These are phyloP conservation scores for Thermomucor indicae-seudaticae DNA, from an alignment of 371 early-diverging fungal genomes.

Conservation along the genomic window DNA sequence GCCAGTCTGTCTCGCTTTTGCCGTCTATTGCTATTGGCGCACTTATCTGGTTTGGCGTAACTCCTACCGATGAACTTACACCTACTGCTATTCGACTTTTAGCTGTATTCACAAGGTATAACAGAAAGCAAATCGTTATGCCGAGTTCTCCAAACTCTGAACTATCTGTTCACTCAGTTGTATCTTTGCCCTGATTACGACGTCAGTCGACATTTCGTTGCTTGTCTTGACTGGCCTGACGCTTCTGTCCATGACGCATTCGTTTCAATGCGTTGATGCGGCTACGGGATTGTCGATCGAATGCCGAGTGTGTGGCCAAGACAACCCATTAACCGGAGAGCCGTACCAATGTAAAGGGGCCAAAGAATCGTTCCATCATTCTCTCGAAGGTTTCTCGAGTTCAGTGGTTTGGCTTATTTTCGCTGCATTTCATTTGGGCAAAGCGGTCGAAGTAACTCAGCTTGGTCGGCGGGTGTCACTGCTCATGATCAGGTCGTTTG, in stretches of 20 bases:
- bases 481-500: constrained; percentile 48
- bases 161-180: too few relatives aligned
- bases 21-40: constrained; percentile 33
- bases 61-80: constrained; percentile 33
- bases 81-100: constrained; percentile 38
- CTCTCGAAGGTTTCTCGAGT: constrained; percentile 57
- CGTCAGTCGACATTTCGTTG: constrained; percentile 53
- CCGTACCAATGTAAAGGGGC: constrained; percentile 51
- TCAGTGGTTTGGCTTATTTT: constrained; percentile 68
- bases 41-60: constrained; percentile 36
- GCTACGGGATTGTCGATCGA: constrained; percentile 43
- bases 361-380: constrained; percentile 52
- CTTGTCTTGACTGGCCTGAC: constrained; percentile 51
- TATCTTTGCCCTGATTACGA: constrained; percentile 57
- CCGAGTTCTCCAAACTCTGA: too few relatives aligned
- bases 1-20: constrained; percentile 8
- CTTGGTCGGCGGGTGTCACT: constrained; percentile 59
- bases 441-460: constrained; percentile 56
- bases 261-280: constrained; percentile 53
- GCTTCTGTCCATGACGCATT: constrained; percentile 48
- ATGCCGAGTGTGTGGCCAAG: constrained; percentile 49
- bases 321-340: constrained; percentile 18
- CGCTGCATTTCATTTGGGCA: constrained; percentile 69
- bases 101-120: constrained; percentile 45
- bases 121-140: too few relatives aligned